Base-by-base conservation (phyloP, 805 yeast species). In the Pichia gijzeniarum region DNA sequence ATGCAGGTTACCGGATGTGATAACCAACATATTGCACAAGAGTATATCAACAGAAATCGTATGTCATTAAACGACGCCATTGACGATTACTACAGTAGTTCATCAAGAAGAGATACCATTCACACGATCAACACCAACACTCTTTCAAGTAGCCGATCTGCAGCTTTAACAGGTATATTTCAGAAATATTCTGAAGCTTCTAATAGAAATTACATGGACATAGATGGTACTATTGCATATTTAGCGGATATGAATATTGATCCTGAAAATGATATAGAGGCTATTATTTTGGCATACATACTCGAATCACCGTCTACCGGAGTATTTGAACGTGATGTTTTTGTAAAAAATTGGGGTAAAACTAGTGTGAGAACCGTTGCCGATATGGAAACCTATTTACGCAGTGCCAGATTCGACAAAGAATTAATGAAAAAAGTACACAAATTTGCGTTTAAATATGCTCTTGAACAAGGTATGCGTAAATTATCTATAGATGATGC, bases 191-290 rank as follows among this genome's bases (percentile, higher is more conserved):
- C 43, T 8, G 48, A 46, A 6, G 14, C 16, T 1, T 16, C 33
- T 1, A 19, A 41, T 28, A n/a, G 19, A 3, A 16, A 46, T 32
- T n/a, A 28, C n/a, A 85, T 89, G 33, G 91, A 80, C 21, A 70
- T 85, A 9, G 93, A 87, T 47, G 96, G 96, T 0, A 83, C 96
- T 0, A 61, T 90, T 9, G 53, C 58, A 34, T 86, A 81, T 54
- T 66, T 91, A 19, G 71, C 70, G 14, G 95, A 82, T 54, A 64
- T 91, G 39, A 80, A 76, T 0, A 70, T 82, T 33, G 78, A 78
- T 13, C 82, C 89, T 1, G 98, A 91, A 53, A 32, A 28, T 8
- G 89, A 90, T 57, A 70, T 78, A 8, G 74, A 70, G 5, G 82
- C 87, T 3, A 68, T 91, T 37, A 79, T 85, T 1, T 60, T 91